Evolutionary conservation across 2,329 filamentous ascomycete species (phyloP).

Genomic region (Bisporella sp.): DNA sequence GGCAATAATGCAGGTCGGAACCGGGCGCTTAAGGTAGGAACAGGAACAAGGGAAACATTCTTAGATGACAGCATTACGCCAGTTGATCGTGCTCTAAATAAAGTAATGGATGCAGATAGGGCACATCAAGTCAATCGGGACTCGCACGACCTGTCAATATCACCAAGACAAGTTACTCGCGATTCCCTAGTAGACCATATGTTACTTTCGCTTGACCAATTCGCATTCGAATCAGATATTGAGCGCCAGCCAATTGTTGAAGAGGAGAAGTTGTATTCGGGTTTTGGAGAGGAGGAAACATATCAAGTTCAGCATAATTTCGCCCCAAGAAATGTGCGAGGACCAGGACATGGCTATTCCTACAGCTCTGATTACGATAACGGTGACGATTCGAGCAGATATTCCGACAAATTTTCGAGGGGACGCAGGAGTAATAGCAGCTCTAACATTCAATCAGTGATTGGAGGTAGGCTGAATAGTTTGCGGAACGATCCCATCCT

Average conservation of each 20-base stretch:
- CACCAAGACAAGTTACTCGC: slow-evolving; percentile 67
- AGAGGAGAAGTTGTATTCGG: slow-evolving; percentile 23
- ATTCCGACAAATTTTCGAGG: slow-evolving; percentile 44
- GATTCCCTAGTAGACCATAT: slow-evolving; percentile 95
- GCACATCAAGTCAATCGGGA: slow-evolving; percentile 16
- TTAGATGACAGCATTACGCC: slow-evolving; percentile 28
- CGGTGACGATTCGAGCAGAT: slow-evolving; percentile 45
- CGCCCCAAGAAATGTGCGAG: slow-evolving; percentile 15
- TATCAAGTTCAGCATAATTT: slow-evolving; percentile 22
- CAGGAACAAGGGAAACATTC: slow-evolving; percentile 23
- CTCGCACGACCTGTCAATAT: slow-evolving; percentile 74
- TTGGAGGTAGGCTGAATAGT: slow-evolving; percentile 54
- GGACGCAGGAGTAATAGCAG: slow-evolving; percentile 74
- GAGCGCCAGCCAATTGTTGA: slow-evolving; percentile 20
- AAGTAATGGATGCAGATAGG: slow-evolving; percentile 17
- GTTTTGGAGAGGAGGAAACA: slow-evolving; percentile 22
- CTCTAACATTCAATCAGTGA: slow-evolving; percentile 58
- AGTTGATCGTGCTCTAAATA: slow-evolving; percentile 19
- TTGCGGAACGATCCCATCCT: slow-evolving; percentile 32
- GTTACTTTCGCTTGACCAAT: slow-evolving; percentile 85
- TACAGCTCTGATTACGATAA: slow-evolving; percentile 55
- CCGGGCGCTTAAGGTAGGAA: slow-evolving; percentile 21
- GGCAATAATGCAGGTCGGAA: slow-evolving; percentile 18
- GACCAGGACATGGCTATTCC: slow-evolving; percentile 39
- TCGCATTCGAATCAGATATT: slow-evolving; percentile 46